A percentile compares a stretch with the other conserved stretches of the same genome.
These are phyloP conservation scores for Rostrohypoxylon terebratum DNA, from an alignment of 495 filamentous ascomycete genomes.

Conservation along the genomic window DNA sequence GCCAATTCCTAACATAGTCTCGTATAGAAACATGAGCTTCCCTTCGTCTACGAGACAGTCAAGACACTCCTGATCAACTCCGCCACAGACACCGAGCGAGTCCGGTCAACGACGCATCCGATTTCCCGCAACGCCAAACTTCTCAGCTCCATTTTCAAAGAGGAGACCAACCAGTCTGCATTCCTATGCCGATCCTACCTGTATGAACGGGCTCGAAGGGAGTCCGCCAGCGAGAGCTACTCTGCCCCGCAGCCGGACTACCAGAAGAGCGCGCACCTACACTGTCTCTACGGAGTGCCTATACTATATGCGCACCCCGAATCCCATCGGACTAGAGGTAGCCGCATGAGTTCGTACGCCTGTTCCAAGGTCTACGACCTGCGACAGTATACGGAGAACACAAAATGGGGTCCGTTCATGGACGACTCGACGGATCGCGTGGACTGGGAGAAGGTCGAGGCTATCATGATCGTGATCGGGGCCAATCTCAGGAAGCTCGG, in stretches of 20 bases:
- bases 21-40: conserved; percentile 48
- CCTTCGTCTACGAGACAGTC: conserved; percentile 55
- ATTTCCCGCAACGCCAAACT: conserved; percentile 61
- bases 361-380: conserved; percentile 73
- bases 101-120: conserved; percentile 46
- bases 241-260: conserved; percentile 43
- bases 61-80: conserved; percentile 53
- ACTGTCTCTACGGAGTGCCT: conserved; percentile 69
- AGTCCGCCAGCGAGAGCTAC: conserved; percentile 12
- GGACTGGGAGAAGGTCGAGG: conserved; percentile 79
- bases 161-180: conserved; percentile 54
- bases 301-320: conserved; percentile 44
- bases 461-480: conserved; percentile 69
- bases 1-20: conserved; percentile 16
- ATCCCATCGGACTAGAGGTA: conserved; percentile 43
- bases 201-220: conserved; percentile 58
- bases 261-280: conserved; percentile 71
- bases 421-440: conserved; percentile 63
- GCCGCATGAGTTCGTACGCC: conserved; percentile 64
- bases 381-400: conserved; percentile 66
- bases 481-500: conserved; percentile 64
- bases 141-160: conserved; percentile 56
- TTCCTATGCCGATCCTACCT: conserved; percentile 66
- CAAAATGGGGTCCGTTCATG: conserved; percentile 71
- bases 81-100: conserved; percentile 37